phyloP scores from a whole-genome alignment of 805 yeast genomes.

The Teunomyces atbi region DNA sequence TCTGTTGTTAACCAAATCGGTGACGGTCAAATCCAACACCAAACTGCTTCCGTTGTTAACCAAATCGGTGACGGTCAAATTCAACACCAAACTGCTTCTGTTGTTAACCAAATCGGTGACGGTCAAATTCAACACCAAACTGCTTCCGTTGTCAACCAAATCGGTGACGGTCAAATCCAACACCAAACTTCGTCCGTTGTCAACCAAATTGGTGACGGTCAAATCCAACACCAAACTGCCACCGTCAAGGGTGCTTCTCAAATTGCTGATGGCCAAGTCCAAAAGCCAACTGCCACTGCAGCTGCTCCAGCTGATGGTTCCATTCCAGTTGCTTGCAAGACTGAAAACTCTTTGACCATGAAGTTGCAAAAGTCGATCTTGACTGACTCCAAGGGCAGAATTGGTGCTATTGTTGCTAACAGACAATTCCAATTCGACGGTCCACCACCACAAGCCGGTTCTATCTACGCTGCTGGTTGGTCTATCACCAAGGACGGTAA shows the following conservation, averaged over 20 bases:
- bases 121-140: constrained; percentile 45
- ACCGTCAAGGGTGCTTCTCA: constrained; percentile 24
- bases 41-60: constrained; percentile 29
- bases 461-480: constrained; percentile 33
- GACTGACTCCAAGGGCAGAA: constrained; percentile 60
- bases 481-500: constrained; percentile 45
- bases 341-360: constrained; percentile 49
- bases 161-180: constrained; percentile 32
- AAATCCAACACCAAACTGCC: constrained; percentile 24
- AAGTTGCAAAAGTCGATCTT: constrained; percentile 51
- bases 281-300: constrained; percentile 15
- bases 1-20: constrained; percentile 20
- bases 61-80: constrained; percentile 50
- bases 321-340: constrained; percentile 18
- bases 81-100: constrained; percentile 43
- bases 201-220: constrained; percentile 23
- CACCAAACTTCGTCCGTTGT: constrained; percentile 23
- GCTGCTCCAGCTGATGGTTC: constrained; percentile 6
- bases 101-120: constrained; percentile 46
- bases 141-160: constrained; percentile 22
- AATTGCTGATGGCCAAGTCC: constrained; percentile 33
- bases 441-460: constrained; percentile 70
- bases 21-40: constrained; percentile 28
- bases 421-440: constrained; percentile 80
- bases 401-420: constrained; percentile 79